Base-by-base conservation (phyloP, 805 yeast genomes). In the Monosporozyma aquatica region DNA sequence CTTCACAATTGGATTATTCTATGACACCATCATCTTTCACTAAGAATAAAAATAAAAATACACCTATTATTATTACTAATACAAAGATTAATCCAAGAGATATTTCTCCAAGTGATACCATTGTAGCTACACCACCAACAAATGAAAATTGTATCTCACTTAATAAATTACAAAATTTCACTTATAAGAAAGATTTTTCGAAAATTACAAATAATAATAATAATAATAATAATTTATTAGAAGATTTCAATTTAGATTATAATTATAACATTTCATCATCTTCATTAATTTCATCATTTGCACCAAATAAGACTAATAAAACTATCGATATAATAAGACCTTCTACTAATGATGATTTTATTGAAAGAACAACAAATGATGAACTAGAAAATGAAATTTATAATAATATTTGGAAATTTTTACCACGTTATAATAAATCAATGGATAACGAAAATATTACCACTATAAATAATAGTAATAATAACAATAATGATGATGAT, bases 361-460 rank as follows among this genome's bases (percentile, higher is more conserved):
- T 32, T 4, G 37, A 40, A 23, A 20, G 22, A 24, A n/a, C 37
- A 2, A 30, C 36, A 4, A 37, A 37, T 37, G 42, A 37, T 21
- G 42, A 42, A 28, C 18, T 33, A 23, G 48, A 46, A 32, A 38
- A 46, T 32, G 44, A 43, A 20, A 35, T 43, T 7, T 46, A 43
- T 27, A 44, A 43, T 17, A 43, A 38, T 14, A 46, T 46, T 8
- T 46, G 47, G 47, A 44, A 44, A 37, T 41, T 46, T 20, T 29
- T 46, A 40, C 49, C 49, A 25, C 46, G 49, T 28, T 46, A 46
- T 14, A 41, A 38, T 17, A 43, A 37, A 18, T 25, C 26, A 7
- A 20, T 40, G 26, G 30, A 40, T 36, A 32, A 18, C 11, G 40
- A 37, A 7, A 38, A 10, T 6, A 20, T 15, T 27, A 20, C 20